These are phyloP conservation scores for Meyerozyma smithsonii DNA, from an alignment of 1,139 yeast species.

Conservation along the genomic window DNA sequence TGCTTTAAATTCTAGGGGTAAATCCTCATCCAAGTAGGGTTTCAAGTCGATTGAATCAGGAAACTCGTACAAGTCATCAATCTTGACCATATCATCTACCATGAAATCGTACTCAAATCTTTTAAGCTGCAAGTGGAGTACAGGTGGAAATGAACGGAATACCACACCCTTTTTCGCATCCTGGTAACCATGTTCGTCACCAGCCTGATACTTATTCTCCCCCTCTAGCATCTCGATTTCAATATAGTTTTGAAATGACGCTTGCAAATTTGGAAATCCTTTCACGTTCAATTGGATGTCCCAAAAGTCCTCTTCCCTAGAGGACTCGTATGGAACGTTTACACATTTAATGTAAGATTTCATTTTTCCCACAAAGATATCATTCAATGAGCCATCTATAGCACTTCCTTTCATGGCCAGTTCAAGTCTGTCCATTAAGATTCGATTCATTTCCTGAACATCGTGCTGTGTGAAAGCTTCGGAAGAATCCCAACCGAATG, in stretches of 20 bases:
- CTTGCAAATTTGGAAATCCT: constrained; percentile 65
- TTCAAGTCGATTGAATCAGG: constrained; percentile 78
- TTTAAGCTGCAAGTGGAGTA: constrained; percentile 85
- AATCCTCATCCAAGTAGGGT: constrained; percentile 68
- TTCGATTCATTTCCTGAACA: constrained; percentile 93
- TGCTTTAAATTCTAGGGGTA: constrained; percentile 33
- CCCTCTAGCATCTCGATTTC: constrained; percentile 89
- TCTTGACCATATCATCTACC: constrained; percentile 83
- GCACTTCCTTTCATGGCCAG: constrained; percentile 85
- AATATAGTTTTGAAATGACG: constrained; percentile 80
- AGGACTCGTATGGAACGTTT: constrained; percentile 91
- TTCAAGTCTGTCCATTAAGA: constrained; percentile 91
- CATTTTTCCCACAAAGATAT: constrained; percentile 94
- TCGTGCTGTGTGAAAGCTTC: constrained; percentile 98
- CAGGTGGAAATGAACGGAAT: constrained; percentile 87
- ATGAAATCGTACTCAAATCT: constrained; percentile 92
- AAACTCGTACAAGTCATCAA: constrained; percentile 88
- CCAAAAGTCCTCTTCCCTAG: constrained; percentile 95
- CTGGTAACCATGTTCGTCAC: constrained; percentile 78
- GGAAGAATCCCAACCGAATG: constrained; percentile 96
- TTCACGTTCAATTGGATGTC: constrained; percentile 94
- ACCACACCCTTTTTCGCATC: constrained; percentile 97
- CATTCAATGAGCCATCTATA: constrained; percentile 75
- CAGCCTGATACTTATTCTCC: constrained; percentile 93
- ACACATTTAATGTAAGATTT: constrained; percentile 90